These are phyloP conservation scores for Sarcomyxa edulis DNA, from an alignment of 768 basidiomycete species.

Conservation along the genomic window DNA sequence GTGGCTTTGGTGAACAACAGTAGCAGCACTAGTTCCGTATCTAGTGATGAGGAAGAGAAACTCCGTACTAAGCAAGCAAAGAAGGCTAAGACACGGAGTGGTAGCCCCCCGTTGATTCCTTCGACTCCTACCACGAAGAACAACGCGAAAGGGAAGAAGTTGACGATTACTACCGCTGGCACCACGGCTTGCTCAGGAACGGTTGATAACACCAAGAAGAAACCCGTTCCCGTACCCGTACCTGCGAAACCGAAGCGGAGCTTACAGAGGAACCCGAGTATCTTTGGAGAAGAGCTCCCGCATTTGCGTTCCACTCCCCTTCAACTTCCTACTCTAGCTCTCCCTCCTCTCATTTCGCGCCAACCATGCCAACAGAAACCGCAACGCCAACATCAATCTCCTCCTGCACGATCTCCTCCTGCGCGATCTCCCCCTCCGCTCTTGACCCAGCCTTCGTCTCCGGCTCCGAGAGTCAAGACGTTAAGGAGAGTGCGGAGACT, in stretches of 20 bases:
- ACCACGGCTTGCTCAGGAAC: neutral
- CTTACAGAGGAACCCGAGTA: slow-evolving; percentile 55
- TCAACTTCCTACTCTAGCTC: slow-evolving; percentile 10
- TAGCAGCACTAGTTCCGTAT: neutral
- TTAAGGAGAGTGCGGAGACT: slow-evolving; percentile 36
- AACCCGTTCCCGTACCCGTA: neutral
- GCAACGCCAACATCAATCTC: slow-evolving; percentile 5
- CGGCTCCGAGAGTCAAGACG: slow-evolving; percentile 6
- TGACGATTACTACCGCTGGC: neutral
- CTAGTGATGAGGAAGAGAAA: slow-evolving; percentile 67
- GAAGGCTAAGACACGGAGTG: slow-evolving; percentile 42
- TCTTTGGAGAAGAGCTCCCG: slow-evolving; percentile 63
- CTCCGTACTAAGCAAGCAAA: slow-evolving; percentile 53
- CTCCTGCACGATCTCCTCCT: slow-evolving; percentile 20
- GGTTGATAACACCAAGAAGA: slow-evolving; percentile 1
- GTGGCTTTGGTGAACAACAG: slow-evolving; percentile 14
- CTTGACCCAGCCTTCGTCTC: slow-evolving; percentile 10
- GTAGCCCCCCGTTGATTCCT: slow-evolving; percentile 10
- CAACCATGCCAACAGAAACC: slow-evolving; percentile 5
- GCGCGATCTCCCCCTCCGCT: slow-evolving; percentile 6
- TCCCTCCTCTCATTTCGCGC: slow-evolving; percentile 2
- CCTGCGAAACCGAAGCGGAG: slow-evolving; percentile 22
- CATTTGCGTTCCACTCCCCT: slow-evolving; percentile 25
- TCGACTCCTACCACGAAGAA: no score
- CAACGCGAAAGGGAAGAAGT: neutral